Evolutionary conservation across 176 grass and related monocot genomes (phyloP).

Genomic region (Eleusine indica): DNA sequence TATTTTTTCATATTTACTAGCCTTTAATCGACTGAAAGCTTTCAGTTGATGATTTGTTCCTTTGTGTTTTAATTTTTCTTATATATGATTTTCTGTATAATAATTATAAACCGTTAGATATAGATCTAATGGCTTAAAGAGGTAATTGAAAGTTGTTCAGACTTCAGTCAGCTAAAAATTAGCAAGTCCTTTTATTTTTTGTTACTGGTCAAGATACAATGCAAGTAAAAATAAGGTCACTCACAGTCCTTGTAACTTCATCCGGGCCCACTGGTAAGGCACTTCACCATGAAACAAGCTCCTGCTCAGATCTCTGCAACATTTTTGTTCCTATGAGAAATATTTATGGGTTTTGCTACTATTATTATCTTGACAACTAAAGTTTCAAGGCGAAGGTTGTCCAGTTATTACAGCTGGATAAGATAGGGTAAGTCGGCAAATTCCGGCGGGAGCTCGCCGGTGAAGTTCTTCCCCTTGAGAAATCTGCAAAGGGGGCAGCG

Average conservation of each 20-base stretch:
- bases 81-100: too few species aligned
- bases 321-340: not conserved
- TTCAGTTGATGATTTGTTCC: too few species aligned
- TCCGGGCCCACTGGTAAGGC: constrained; percentile 62
- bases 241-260: constrained; percentile 77
- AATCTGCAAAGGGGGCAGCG: constrained; percentile 38
- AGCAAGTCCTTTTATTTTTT: not conserved
- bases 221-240: constrained; percentile 44
- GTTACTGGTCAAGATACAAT: not conserved
- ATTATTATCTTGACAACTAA: constrained; percentile 11
- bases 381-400: not conserved
- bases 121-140: too few species aligned
- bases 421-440: constrained; percentile 71
- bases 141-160: too few species aligned
- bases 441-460: constrained; percentile 63
- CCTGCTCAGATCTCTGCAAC: constrained; percentile 72
- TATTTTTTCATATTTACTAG: too few species aligned
- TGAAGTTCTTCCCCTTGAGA: constrained; percentile 62
- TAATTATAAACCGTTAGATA: too few species aligned
- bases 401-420: constrained; percentile 65
- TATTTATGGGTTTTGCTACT: not conserved
- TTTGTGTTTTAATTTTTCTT: too few species aligned
- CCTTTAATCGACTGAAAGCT: too few species aligned
- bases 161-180: too few species aligned
- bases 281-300: constrained; percentile 67